Evolutionary conservation across 2,329 filamentous ascomycete species (phyloP), one percentile per base, ranked within the genome.

Genomic region (Colletotrichum tropicale): DNA sequence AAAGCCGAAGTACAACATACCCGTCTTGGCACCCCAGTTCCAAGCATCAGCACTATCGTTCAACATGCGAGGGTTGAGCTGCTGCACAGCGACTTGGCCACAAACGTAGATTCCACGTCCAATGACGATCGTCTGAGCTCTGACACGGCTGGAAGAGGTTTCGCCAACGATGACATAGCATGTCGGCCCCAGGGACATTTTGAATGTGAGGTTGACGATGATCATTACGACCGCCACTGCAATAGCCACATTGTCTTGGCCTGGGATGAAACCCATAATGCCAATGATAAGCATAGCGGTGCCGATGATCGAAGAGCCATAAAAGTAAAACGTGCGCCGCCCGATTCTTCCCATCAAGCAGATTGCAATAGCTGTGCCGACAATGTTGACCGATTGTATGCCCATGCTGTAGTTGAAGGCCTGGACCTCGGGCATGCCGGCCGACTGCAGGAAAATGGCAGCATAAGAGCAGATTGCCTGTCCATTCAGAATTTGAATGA

Each of bases 391-490:
- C 0, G 85, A 85, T 30, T 86, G 89, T 76, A 91, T 85, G 10
- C 86, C 87, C 78, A 91, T 90, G 70, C 86, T 85, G 77, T 80
- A 83, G 77, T 82, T 80, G 77, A 89, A 91, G 3, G 89, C 83
- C 62, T 85, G 84, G 7, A 78, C 80, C 2, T 81, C 77, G 28
- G 80, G 78, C 75, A 91, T 83, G 4, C 89, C 89, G 10, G 89
- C 88, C 70, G 90, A 87, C 66, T 86, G 81, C 69, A 91, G 87
- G 76, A 87, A 83, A 76, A 91, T 89, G 2, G 88, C 89, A 3
- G 88, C 89, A 76, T 89, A 75, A 30, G 86, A 85, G 60, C 88
- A 89, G 79, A 91, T 89, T 2, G 89, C 88, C 78, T 90, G 77
- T 13, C 80, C 80, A 68, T 78, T 79, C 16, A 80, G 73, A 38